Base-by-base conservation (phyloP, 768 basidiomycete species). In the Collybiopsis confluens region DNA sequence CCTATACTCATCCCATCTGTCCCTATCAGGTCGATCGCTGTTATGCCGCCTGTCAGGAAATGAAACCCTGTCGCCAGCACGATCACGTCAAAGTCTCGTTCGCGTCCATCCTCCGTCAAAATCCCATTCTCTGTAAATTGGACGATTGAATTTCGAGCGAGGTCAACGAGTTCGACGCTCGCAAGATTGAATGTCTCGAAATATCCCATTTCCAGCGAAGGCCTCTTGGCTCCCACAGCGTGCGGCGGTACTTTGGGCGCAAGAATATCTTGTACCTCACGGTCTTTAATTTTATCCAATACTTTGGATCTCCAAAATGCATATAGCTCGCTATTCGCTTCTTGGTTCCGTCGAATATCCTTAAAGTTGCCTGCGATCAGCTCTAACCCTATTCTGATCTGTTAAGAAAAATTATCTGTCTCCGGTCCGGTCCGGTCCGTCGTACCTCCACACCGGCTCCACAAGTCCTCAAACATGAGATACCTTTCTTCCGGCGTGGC, bases 281-380 rank as follows among this genome's bases (percentile, higher is more conserved):
- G 50, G 24, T 62, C 56, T 9, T 55, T 55, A 5, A 65, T 20
- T 24, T 64, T 58, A 36, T 47, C 56, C 2, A 52, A 45, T 3
- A 62, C 62, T 42, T 62, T 65, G 37, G 56, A 52, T 51, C 62
- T 56, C 66, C 64, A 67, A 35, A 65, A 67, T 20, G 44, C 45
- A 50, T 67, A 65, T 10, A 55, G 58, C 45, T 55, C 61, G n/a
- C 59, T 58, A 50, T 67, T 67, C n/a, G 56, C 56, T 30, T 58
- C 51, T 45, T 58, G 45, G 23, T 65, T 54, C 2, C 28, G 38
- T 21, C 60, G 52, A 15, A 59, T 54, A 28, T 65, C 63, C 6
- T 48, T 20, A 36, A 51, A 59, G 3, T 44, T 55, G 2, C 58
- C 65, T n/a, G 61, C 55, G 55, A 60, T 56, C 41, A 59, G 61